These are phyloP conservation scores for Leishmania aethiopica DNA, from an alignment of 208 protist genomes.

Conservation along the genomic window DNA sequence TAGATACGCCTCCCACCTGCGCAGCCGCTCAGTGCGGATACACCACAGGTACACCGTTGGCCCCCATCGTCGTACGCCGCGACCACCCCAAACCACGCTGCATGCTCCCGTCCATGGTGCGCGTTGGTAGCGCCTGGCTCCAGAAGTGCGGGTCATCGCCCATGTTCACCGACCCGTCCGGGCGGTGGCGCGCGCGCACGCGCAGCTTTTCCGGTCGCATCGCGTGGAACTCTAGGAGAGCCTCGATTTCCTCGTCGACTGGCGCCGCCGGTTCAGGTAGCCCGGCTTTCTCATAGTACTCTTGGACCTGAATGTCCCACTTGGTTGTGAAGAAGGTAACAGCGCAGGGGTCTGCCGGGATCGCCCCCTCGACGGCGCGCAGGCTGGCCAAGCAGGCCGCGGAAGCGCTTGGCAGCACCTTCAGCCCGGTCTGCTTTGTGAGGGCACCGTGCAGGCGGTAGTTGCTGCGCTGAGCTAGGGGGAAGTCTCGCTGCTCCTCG, in stretches of 20 bases:
- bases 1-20: no score
- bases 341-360: slow-evolving; percentile 60
- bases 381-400: slow-evolving; percentile 42
- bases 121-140: slow-evolving; percentile 56
- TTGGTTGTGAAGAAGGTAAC: slow-evolving; percentile 90
- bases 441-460: slow-evolving; percentile 68
- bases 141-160: slow-evolving; percentile 85
- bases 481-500: slow-evolving; percentile 54
- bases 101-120: slow-evolving; percentile 74
- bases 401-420: neutral
- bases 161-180: slow-evolving; percentile 85
- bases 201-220: slow-evolving; percentile 53
- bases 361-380: slow-evolving; percentile 49
- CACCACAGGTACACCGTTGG: slow-evolving; percentile 65
- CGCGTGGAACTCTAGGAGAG: slow-evolving; percentile 83
- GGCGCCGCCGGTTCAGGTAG: slow-evolving; percentile 78
- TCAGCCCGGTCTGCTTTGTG: neutral
- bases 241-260: slow-evolving; percentile 76
- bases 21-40: slow-evolving; percentile 39
- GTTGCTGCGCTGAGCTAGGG: slow-evolving; percentile 43
- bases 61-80: slow-evolving; percentile 67
- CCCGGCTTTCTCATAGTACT: slow-evolving; percentile 83
- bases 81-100: slow-evolving; percentile 67
- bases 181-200: slow-evolving; percentile 84
- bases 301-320: slow-evolving; percentile 94